These are phyloP conservation scores for Penicillium hordei DNA, from an alignment of 2,329 filamentous ascomycete genomes.

Conservation along the genomic window DNA sequence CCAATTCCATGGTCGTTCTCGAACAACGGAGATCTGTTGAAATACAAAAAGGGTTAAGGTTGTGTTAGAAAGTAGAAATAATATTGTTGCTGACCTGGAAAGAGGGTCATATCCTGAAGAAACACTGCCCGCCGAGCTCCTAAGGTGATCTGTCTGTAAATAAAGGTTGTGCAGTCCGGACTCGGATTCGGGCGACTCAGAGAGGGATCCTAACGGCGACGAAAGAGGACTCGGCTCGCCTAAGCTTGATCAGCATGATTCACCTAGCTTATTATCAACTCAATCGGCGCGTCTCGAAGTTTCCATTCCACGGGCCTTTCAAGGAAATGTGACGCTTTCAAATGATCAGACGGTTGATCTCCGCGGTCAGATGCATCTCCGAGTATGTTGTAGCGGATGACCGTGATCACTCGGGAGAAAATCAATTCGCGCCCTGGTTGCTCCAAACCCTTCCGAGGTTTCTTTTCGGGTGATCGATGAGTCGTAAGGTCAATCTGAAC, in stretches of 20 bases:
- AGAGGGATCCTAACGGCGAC: constrained; percentile 38
- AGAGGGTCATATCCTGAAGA: constrained; percentile 67
- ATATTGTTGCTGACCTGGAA: constrained; percentile 62
- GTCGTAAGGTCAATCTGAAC: neutral
- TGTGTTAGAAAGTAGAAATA: neutral
- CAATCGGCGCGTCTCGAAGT: constrained; percentile 11
- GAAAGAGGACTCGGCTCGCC: constrained; percentile 43
- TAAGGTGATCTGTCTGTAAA: constrained; percentile 58
- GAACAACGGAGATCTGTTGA: constrained; percentile 71
- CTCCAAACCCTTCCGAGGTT: neutral
- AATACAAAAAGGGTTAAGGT: constrained; percentile 16
- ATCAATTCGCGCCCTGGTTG: neutral
- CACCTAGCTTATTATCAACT: constrained; percentile 10
- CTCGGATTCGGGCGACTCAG: constrained; percentile 37
- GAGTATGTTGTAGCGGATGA: constrained; percentile 8
- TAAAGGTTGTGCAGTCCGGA: constrained; percentile 50
- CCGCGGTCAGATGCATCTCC: constrained; percentile 19
- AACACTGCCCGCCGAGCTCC: constrained; percentile 75
- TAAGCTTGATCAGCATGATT: constrained; percentile 27
- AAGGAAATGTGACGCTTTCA: constrained; percentile 19
- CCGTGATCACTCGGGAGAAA: neutral
- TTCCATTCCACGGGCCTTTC: constrained; percentile 15
- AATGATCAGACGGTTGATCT: constrained; percentile 18
- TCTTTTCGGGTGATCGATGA: neutral
- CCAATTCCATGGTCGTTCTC: constrained; percentile 88